Base-by-base conservation (phyloP, 306 rosid genomes). In the Ziziphus jujuba region DNA sequence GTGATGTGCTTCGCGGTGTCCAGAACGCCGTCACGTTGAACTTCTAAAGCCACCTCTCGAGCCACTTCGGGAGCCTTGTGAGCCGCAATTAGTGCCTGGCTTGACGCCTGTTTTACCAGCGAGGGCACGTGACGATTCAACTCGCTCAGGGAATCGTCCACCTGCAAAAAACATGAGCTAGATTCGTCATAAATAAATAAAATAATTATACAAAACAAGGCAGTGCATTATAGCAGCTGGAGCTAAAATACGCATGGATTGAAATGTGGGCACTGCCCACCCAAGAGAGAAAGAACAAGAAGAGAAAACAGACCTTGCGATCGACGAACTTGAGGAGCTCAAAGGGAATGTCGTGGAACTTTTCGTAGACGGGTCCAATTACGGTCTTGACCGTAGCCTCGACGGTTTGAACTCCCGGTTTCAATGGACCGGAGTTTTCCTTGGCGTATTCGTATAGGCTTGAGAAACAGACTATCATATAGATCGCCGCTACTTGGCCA, bases 341-440 rank as follows among this genome's bases (percentile, higher is more conserved):
- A 48, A 81, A 69, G 7, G 89, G 86, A 56, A 84, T 66, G 78
- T 75, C 75, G 21, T 66, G 86, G 63, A 84, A 73, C 71, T 72
- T 78, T 35, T 84, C 84, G 64, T 72, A 72, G 66, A 84, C 80
- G 45, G 89, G 89, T 61, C 82, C 80, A 31, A 73, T 61, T 7
- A 84, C 86, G 54, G 82, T 72, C 52, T 55, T 75, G 52, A 81
- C 84, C 13, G 84, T 78, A 19, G 28, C 84, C 62, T 84, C 89
- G 6, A 84, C 82, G 8, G 86, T 66, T 51, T 84, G 66, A 48
- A 84, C 84, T 22, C 89, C 84, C 47, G 65, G 67, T 51, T 66
- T 84, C 7, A 84, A 68, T 7, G 86, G 82, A 63, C 84, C 86
- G 61, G 89, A 70, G 72, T 78, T 81, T 14, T 75, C 86, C 66